Percentiles rank a stretch among this genome's conserved stretches.
These are phyloP conservation scores for Elongisporangium anandrum DNA, from an alignment of 352 stramenopile genomes.

Conservation along the genomic window DNA sequence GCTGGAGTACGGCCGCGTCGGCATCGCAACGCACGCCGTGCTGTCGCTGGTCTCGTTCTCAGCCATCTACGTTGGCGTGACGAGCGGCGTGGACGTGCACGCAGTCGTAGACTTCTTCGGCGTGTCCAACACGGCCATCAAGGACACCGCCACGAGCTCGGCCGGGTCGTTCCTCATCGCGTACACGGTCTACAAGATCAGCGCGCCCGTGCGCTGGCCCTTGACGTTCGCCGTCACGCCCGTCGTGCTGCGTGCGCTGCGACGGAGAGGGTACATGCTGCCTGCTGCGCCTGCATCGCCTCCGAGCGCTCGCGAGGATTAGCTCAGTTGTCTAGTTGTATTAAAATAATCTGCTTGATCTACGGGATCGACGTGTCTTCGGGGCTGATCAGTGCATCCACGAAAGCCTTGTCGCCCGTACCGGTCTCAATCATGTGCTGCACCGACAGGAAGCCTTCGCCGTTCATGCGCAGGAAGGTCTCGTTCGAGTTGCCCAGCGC, in stretches of 20 bases:
- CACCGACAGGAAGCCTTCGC: slow-evolving; percentile 72
- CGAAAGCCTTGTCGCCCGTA: slow-evolving; percentile 71
- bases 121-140: slow-evolving; percentile 25
- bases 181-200: slow-evolving; percentile 81
- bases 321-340: background rate
- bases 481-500: slow-evolving; percentile 71
- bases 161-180: slow-evolving; percentile 74
- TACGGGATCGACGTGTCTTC: slow-evolving; percentile 58
- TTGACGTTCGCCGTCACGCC: slow-evolving; percentile 79
- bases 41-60: slow-evolving; percentile 75
- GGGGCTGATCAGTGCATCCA: slow-evolving; percentile 75
- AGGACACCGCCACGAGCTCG: slow-evolving; percentile 47
- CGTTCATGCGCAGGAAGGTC: slow-evolving; percentile 81
- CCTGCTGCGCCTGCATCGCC: slow-evolving; percentile 20
- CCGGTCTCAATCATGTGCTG: slow-evolving; percentile 79
- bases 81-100: slow-evolving; percentile 62
- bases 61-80: slow-evolving; percentile 66
- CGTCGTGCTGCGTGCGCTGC: slow-evolving; percentile 66
- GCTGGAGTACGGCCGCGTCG: slow-evolving; percentile 76
- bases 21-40: slow-evolving; percentile 71
- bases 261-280: slow-evolving; percentile 72
- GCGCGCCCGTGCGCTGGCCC: slow-evolving; percentile 70
- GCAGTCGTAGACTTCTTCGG: slow-evolving; percentile 44
- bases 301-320: slow-evolving; percentile 5
- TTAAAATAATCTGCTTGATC: background rate